Percentiles rank a stretch among this genome's conserved stretches.
Conservation (phyloP, 208 protist species). For the Phytomonas francai region DNA sequence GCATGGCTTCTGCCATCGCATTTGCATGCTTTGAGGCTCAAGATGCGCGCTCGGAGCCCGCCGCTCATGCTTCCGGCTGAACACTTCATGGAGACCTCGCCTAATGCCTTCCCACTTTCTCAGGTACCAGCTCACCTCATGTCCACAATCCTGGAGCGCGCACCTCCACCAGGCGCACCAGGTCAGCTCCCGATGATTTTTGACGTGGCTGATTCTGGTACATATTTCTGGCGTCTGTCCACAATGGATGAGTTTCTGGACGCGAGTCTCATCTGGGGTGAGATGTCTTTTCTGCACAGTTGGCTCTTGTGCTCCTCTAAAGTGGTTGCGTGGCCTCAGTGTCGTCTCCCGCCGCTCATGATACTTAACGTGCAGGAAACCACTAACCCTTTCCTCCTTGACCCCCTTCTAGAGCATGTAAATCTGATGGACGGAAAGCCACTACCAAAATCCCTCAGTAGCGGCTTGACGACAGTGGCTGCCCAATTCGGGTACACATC, state of each 20-base stretch:
- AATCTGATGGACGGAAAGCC: conserved; percentile 21
- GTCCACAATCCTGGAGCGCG: conserved; percentile 8
- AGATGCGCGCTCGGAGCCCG: conserved; percentile 6
- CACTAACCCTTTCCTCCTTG: conserved; percentile 71
- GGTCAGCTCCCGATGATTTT: conserved; percentile 15
- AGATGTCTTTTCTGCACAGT: neutral
- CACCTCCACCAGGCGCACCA: conserved; percentile 13
- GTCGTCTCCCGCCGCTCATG: conserved; percentile 12
- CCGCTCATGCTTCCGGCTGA: conserved; percentile 18
- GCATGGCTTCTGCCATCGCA: conserved; percentile 34
- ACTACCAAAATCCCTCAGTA: conserved; percentile 23
- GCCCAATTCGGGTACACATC: conserved; percentile 71
- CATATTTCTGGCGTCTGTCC: conserved; percentile 19
- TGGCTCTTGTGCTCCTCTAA: conserved; percentile 18
- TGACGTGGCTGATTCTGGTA: conserved; percentile 1
- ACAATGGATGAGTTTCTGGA: conserved; percentile 30
- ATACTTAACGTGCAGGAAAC: conserved; percentile 74
- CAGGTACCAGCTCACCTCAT: conserved; percentile 8
- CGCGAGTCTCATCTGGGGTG: conserved; percentile 16
- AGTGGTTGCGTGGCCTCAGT: neutral
- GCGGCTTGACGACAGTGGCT: conserved; percentile 64
- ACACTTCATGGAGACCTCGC: conserved; percentile 10
- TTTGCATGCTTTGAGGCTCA: conserved; percentile 20
- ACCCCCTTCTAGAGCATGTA: conserved; percentile 39
- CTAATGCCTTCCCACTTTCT: conserved; percentile 22